Evolutionary conservation across 257 asterid genomes (phyloP), one percentile per base, ranked within the genome.

Genomic region (Orobanche coerulescens): DNA sequence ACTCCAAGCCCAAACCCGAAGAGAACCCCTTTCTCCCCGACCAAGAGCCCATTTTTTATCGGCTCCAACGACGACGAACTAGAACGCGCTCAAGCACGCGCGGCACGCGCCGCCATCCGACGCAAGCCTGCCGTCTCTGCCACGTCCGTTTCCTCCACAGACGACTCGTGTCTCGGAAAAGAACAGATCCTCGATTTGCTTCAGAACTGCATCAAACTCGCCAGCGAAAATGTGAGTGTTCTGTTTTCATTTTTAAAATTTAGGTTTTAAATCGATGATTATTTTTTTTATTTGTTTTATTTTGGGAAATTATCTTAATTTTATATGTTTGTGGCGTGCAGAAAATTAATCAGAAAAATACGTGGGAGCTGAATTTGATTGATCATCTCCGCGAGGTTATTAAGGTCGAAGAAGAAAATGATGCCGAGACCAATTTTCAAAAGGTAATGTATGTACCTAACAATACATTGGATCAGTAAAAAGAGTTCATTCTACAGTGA

Each of bases 21-120:
- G 64, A 75, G 93, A 60, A 82, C 66, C 10, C 84, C 88, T 2
- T 81, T 88, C 70, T 75, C 88, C 28, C 95, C 99, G 52, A 76
- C 77, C 4, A 72, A 87, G 53, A 84, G 90, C 71, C 90, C 95
- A 1, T 86, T 86, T 76, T 76, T 81, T 51, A 68, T 91, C 52
- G 93, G 98, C 66, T 85, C 98, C 55, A 91, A 91, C 40, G 88
- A 88, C 62, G 98, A 92, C 78, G 71, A 81, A 42, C 87, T 88
- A 28, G 98, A 92, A 61, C 92, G 98, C 60, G 95, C 97, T 54
- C 95, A 84, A 75, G 95, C 95, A 48, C 95, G 97, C 28, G 97
- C 95, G 1, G 97, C 97, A 19, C 90, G 95, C 48, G 97, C 95
- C 50, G 84, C 87, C 57, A 58, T 82, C 51, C 89, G 97, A 24